Percentiles rank a stretch among this genome's conserved stretches.
These are phyloP conservation scores for Stachybotrys chartarum DNA, from an alignment of 2,329 filamentous ascomycete species.

Conservation along the genomic window DNA sequence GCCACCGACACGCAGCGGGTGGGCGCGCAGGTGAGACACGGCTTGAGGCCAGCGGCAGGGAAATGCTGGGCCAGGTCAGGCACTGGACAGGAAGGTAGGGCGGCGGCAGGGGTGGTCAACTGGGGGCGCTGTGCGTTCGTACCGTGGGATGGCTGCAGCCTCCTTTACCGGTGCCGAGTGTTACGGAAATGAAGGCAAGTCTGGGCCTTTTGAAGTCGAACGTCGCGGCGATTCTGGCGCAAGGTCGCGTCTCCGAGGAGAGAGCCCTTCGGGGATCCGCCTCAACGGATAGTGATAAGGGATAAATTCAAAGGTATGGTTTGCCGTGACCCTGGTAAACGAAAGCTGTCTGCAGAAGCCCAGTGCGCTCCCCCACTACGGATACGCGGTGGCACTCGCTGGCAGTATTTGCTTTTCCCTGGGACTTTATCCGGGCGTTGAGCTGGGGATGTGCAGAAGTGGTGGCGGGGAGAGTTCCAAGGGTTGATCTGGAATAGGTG, in stretches of 20 bases:
- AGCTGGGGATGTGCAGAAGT: background rate
- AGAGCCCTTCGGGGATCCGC: too few relatives aligned
- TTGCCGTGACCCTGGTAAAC: too few relatives aligned
- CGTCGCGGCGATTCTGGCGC: too few relatives aligned
- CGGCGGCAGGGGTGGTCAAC: background rate
- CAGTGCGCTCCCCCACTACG: background rate
- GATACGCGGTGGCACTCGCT: background rate
- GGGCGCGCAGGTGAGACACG: background rate
- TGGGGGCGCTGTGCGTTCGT: background rate
- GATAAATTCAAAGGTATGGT: too few relatives aligned
- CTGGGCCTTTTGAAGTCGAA: too few relatives aligned
- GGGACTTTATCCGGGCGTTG: background rate
- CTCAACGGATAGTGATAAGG: too few relatives aligned
- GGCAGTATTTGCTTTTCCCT: background rate
- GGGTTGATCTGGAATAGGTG: background rate
- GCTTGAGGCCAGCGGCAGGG: background rate
- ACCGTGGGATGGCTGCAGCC: background rate
- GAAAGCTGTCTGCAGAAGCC: background rate
- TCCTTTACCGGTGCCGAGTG: background rate
- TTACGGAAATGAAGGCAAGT: too few relatives aligned
- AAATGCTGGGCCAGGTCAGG: too few relatives aligned
- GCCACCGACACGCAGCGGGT: background rate
- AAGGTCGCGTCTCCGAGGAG: too few relatives aligned
- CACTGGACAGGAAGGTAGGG: background rate
- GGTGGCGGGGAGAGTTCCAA: background rate